Evolutionary conservation across 2,329 filamentous ascomycete genomes (phyloP), one percentile per base, ranked within the genome.

Genomic region (Dothideomycetes sp.): DNA sequence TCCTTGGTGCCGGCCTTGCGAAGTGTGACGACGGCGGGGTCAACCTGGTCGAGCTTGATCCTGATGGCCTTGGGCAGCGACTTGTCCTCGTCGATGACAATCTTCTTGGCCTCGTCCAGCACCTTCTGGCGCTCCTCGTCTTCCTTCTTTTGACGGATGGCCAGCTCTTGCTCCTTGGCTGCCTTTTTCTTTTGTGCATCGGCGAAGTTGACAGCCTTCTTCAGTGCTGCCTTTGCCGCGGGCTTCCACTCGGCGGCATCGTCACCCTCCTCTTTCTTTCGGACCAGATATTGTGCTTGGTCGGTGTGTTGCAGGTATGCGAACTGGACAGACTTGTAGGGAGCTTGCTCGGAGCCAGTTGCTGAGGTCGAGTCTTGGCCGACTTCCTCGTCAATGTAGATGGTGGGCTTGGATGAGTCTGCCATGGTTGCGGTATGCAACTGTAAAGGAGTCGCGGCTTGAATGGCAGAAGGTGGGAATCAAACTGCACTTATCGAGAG

Each of bases 111-210:
- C 50, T 88, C 83, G 57, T 93, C 85, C 22, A 93, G 69, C 22
- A 84, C 69, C 57, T 76, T 73, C 47, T 79, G 69, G 39, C 81
- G 75, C 55, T 81, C 79, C 49, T 79, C 76, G 45, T 79, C 75
- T 58, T 82, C 79, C 62, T 85, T 78, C 54, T 79, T 77, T 60
- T 85, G 77, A 40, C 79, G 73, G 34, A 81, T 77, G 40, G 78
- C 80, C 47, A 77, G 66, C 56, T 87, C 80, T 50, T 80, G 73
- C 60, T 83, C 82, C 64, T 86, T 87, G 51, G 75, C 75, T 33
- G 81, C 72, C 72, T 94, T 94, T 73, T 86, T 88, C 73, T 85
- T 83, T 62, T 84, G 77, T 47, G 73, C 70, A 49, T 86, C 83
- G 48, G 77, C 77, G 47, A 78, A 77, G 59, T 78, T 79, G 66